phyloP scores from a whole-genome alignment of 108 stramenopile species.

The Pseudonitzschia delicatissima region DNA sequence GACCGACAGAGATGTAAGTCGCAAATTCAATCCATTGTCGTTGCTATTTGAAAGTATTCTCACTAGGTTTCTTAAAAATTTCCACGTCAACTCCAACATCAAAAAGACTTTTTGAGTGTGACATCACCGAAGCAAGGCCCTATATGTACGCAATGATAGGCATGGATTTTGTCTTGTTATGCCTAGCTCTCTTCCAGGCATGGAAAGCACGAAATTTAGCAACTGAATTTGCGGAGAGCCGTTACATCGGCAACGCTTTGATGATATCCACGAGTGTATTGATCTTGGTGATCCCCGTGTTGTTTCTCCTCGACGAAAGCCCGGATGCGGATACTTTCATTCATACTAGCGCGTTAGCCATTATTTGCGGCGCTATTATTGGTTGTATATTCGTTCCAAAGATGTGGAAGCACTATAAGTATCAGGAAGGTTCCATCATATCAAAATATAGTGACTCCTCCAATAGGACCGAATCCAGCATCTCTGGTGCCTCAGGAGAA shows the following conservation, averaged over 20 bases:
- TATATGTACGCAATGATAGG: constrained; percentile 26
- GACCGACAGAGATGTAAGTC: constrained; percentile 2
- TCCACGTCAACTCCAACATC: too few species aligned
- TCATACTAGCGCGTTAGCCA: not conserved
- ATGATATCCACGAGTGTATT: constrained; percentile 4
- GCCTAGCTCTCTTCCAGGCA: constrained; percentile 39
- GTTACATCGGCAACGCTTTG: constrained; percentile 42
- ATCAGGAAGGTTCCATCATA: too few species aligned
- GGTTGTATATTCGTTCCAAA: constrained; percentile 6
- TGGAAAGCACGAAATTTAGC: constrained; percentile 47
- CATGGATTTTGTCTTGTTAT: constrained; percentile 13
- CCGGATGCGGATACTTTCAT: constrained; percentile 26
- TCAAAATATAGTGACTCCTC: too few species aligned
- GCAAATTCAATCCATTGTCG: not conserved
- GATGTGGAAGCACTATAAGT: not conserved
- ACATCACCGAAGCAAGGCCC: too few species aligned
- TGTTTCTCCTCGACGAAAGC: constrained; percentile 33
- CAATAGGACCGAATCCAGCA: not conserved
- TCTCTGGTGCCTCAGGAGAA: not conserved
- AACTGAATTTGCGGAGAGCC: constrained; percentile 51
- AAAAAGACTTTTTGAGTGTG: too few species aligned
- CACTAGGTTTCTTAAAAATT: constrained; percentile 32
- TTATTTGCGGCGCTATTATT: not conserved
- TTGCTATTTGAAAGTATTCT: not conserved
- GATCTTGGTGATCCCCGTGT: constrained; percentile 42